Evolutionary conservation across 2,329 filamentous ascomycete genomes (phyloP), one percentile per base, ranked within the genome.

Genomic region (Fusarium chuoi): DNA sequence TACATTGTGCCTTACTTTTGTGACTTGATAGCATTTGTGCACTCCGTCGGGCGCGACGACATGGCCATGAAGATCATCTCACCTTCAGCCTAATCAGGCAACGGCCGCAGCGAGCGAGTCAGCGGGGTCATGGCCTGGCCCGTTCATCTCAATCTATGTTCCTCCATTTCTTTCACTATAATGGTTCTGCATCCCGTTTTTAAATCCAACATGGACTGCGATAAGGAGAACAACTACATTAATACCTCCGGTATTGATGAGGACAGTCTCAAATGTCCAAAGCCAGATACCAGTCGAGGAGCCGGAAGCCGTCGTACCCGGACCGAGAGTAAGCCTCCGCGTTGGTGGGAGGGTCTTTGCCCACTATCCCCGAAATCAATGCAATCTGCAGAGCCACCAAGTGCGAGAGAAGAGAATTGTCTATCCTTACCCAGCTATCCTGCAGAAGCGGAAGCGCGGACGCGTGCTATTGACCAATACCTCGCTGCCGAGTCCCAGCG

Each of bases 401-500:
- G 17, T 3, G 10, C 7, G 4, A 6, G 3, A 11, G 48, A 20
- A 24, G 5, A 6, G 3, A 2, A 14, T 0, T 5, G 20, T 14
- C 11, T 4, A 3, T 8, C 0, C 10, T 35, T 52, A 6, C 17
- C n/a, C 12, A 36, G 12, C 30, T 52, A 20, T 26, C 30, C 30
- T 3, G 12, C n/a, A 6, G n/a, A 52, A 12, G 48, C 48, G 3
- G n/a, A 52, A 4, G 48, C 30, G 6, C 17, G 48, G n/a, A 36
- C 48, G 1, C 30, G 30, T 26, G 48, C 13, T 12, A 36, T 52
- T 11, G 48, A 52, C 30, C 10, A 5, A 26, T 52, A 36, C 6
- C 30, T 52, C 30, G 33, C 30, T 8, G n/a, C 48, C n/a, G 48
- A 52, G 48, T 52, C 17, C 4, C 30, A 36, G 4, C 17, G 8